phyloP scores from a whole-genome alignment of 176 grass and related monocot species.

The Ensete ventricosum region DNA sequence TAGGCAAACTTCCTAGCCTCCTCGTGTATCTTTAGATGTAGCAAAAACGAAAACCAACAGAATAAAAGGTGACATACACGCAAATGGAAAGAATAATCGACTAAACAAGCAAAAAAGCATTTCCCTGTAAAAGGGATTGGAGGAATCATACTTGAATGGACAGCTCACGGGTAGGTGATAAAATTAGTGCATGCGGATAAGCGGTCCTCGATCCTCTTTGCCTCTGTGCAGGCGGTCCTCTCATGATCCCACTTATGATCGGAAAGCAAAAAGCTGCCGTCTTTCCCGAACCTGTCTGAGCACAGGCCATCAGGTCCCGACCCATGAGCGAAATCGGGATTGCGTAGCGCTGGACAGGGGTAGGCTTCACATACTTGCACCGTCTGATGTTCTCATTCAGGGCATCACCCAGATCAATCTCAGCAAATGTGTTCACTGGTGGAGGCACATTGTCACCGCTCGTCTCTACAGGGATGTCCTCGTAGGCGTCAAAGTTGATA shows the following conservation, averaged over 20 bases:
- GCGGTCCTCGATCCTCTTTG: conserved; percentile 51
- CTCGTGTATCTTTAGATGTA: conserved; percentile 58
- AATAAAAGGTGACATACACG: conserved; percentile 8
- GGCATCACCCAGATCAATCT: conserved; percentile 70
- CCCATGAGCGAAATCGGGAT: conserved; percentile 64
- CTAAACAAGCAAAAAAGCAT: not conserved
- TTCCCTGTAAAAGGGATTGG: not conserved
- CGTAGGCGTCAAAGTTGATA: conserved; percentile 95
- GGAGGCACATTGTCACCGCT: conserved; percentile 69
- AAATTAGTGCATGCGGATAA: conserved; percentile 62
- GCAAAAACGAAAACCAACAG: conserved; percentile 15
- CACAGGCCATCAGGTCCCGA: conserved; percentile 90
- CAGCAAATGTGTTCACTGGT: conserved; percentile 69
- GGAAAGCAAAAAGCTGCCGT: conserved; percentile 85
- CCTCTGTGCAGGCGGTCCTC: conserved; percentile 38
- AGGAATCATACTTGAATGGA: conserved; percentile 58
- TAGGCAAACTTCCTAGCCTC: conserved; percentile 87
- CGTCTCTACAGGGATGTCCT: conserved; percentile 87
- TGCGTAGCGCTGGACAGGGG: conserved; percentile 77
- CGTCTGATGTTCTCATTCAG: conserved; percentile 76
- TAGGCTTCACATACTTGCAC: conserved; percentile 82
- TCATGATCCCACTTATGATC: conserved; percentile 78
- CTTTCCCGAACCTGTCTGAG: conserved; percentile 89
- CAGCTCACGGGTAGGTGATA: conserved; percentile 73
- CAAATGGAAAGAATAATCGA: not conserved